A percentile compares a stretch with the other conserved stretches of the same genome.
Evolutionary conservation across 1,284 basidiomycete species (phyloP).

Genomic region (Ustilago sp.): DNA sequence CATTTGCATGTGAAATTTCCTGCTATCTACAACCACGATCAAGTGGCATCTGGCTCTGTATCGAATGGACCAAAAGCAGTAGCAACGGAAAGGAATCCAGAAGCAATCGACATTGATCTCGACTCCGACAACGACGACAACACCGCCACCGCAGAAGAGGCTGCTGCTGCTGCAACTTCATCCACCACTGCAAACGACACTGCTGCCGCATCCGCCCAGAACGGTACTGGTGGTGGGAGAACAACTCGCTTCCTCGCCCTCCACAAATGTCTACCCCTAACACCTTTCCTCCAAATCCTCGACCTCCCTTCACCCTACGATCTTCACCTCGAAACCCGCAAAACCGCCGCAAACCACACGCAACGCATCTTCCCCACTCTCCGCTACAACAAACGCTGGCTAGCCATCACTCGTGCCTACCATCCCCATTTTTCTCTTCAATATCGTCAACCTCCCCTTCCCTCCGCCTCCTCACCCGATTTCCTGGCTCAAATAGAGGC

Average conservation of each 20-base stretch:
- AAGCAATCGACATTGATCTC: constrained; percentile 50
- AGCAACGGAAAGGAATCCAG: constrained; percentile 35
- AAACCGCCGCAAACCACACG: constrained; percentile 11
- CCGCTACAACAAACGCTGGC: constrained; percentile 84
- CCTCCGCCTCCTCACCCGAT: constrained; percentile 76
- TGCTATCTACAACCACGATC: constrained; percentile 39
- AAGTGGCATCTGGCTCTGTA: neutral
- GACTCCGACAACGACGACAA: constrained; percentile 44
- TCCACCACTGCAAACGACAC: neutral
- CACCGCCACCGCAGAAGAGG: constrained; percentile 1
- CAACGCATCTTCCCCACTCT: constrained; percentile 67
- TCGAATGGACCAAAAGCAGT: neutral
- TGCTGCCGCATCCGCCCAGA: neutral
- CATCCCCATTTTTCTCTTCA: constrained; percentile 80
- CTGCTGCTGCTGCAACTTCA: neutral
- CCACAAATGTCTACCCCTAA: constrained; percentile 87
- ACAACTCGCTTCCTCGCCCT: constrained; percentile 87
- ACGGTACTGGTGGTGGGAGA: neutral
- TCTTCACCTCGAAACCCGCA: constrained; percentile 26
- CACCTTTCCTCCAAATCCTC: constrained; percentile 77
- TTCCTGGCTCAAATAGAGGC: constrained; percentile 65
- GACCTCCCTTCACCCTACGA: constrained; percentile 43
- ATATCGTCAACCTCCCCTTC: constrained; percentile 72
- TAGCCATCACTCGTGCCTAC: constrained; percentile 89
- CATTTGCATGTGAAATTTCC: constrained; percentile 85